These are phyloP conservation scores for Akanthomyces muscarius DNA, from an alignment of 2,329 filamentous ascomycete species.

Conservation along the genomic window DNA sequence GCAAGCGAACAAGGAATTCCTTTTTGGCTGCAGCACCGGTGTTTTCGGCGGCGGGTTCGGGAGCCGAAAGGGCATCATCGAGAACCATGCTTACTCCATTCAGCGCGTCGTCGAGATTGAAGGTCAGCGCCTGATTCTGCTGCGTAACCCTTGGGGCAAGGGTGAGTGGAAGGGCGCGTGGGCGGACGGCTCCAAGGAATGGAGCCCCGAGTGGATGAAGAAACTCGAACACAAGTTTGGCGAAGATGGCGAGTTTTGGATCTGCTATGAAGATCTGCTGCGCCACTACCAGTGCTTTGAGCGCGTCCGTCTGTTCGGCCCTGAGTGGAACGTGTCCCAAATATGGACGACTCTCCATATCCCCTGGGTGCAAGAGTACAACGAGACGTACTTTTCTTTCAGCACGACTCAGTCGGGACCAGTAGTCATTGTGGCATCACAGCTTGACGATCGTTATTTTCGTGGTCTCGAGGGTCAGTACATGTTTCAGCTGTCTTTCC, in stretches of 20 bases:
- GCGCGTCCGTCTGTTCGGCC: conserved; percentile 53
- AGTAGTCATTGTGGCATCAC: conserved; percentile 53
- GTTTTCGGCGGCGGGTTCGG: conserved; percentile 43
- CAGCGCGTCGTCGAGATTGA: conserved; percentile 55
- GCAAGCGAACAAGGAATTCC: conserved; percentile 73
- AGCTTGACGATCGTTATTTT: conserved; percentile 57
- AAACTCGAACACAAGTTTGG: conserved; percentile 71
- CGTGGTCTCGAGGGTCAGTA: conserved; percentile 55
- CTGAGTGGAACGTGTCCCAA: conserved; percentile 49
- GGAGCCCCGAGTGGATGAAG: conserved; percentile 75
- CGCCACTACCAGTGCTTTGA: conserved; percentile 56
- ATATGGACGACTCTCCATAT: conserved; percentile 49
- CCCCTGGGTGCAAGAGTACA: conserved; percentile 54
- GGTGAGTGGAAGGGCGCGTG: conserved; percentile 78
- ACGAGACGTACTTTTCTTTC: conserved; percentile 51
- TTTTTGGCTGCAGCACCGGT: conserved; percentile 57
- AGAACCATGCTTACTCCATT: conserved; percentile 59
- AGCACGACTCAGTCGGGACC: conserved; percentile 45
- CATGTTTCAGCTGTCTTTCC: conserved; percentile 49
- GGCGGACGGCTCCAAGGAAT: conserved; percentile 77
- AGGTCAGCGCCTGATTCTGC: conserved; percentile 58
- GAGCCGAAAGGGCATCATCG: conserved; percentile 53
- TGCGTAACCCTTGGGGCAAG: conserved; percentile 77
- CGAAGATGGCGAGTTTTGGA: conserved; percentile 67
- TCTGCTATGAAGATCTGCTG: conserved; percentile 56